These are phyloP conservation scores for Parathielavia appendiculata DNA, from an alignment of 495 filamentous ascomycete species.

Conservation along the genomic window DNA sequence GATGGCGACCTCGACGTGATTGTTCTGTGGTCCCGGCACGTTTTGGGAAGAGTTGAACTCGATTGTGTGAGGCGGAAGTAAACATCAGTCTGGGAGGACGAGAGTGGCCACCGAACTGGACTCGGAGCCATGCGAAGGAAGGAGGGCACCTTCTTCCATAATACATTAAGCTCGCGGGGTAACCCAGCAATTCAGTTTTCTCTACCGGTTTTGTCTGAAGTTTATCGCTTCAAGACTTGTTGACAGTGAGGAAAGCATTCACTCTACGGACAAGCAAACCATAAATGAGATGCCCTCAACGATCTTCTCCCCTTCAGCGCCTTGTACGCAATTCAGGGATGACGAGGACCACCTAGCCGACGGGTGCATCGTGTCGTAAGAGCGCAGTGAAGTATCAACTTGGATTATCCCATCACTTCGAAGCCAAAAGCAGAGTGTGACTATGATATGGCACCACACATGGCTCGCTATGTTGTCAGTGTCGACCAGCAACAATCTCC, in stretches of 20 bases:
- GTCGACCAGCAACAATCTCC: too few species aligned
- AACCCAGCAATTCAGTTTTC: too few species aligned
- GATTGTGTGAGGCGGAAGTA: neutral
- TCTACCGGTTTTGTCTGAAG: too few species aligned
- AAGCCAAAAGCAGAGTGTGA: neutral
- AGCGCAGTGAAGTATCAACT: too few species aligned
- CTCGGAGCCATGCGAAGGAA: too few species aligned
- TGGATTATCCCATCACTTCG: neutral
- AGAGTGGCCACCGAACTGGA: too few species aligned
- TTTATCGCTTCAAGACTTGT: too few species aligned
- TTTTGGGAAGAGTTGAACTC: neutral
- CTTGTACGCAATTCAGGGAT: neutral
- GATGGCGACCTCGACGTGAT: neutral
- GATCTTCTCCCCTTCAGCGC: neutral
- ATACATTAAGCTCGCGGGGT: too few species aligned
- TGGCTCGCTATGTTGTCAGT: too few species aligned
- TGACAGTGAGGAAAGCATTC: neutral
- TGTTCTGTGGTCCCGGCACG: neutral
- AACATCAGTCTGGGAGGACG: too few species aligned
- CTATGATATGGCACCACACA: too few species aligned
- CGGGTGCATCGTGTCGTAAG: neutral
- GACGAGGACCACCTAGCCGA: constrained; percentile 1
- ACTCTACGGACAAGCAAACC: neutral
- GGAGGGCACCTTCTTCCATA: too few species aligned
- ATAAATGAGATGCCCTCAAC: neutral